Conservation (phyloP, 768 basidiomycete genomes). For the Agaricus sinodeliciosus region DNA sequence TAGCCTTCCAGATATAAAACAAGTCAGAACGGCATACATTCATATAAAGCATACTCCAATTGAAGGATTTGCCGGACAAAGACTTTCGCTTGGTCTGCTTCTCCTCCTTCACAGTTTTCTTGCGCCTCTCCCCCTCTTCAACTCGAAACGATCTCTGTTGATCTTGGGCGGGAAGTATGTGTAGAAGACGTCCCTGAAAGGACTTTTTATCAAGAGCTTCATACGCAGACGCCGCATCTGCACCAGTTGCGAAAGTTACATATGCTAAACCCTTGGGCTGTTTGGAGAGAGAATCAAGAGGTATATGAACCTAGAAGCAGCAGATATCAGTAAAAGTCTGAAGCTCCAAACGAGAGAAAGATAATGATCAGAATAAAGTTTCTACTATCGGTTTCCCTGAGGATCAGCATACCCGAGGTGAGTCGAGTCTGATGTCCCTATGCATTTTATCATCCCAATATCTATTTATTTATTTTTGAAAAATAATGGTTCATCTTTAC, state of each 20-base stretch:
- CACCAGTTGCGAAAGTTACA: constrained; percentile 35
- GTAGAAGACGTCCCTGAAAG: constrained; percentile 88
- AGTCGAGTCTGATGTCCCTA: constrained; percentile 58
- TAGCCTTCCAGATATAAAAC: constrained; percentile 10
- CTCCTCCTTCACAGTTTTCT: constrained; percentile 53
- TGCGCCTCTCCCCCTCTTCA: constrained; percentile 36
- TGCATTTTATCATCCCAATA: constrained; percentile 35
- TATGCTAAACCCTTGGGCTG: constrained; percentile 48
- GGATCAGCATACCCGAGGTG: constrained; percentile 51
- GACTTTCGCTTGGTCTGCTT: constrained; percentile 59
- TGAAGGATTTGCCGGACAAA: constrained; percentile 71
- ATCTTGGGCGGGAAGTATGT: constrained; percentile 83
- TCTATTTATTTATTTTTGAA: not conserved
- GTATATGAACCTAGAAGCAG: constrained; percentile 38
- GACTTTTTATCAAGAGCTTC: constrained; percentile 73
- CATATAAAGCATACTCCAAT: constrained; percentile 95
- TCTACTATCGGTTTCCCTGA: constrained; percentile 61
- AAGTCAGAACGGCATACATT: constrained; percentile 61
- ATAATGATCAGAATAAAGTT: constrained; percentile 18
- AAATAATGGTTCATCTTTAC: constrained; percentile 25
- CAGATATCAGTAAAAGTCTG: not conserved
- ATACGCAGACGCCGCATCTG: constrained; percentile 58
- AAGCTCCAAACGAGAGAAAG: not conserved
- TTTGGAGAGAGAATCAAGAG: constrained; percentile 37
- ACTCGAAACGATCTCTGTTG: constrained; percentile 41